A percentile compares a stretch with the other conserved stretches of the same genome.
phyloP scores from a whole-genome alignment of 352 stramenopile species.

The Pythium myriotylum region DNA sequence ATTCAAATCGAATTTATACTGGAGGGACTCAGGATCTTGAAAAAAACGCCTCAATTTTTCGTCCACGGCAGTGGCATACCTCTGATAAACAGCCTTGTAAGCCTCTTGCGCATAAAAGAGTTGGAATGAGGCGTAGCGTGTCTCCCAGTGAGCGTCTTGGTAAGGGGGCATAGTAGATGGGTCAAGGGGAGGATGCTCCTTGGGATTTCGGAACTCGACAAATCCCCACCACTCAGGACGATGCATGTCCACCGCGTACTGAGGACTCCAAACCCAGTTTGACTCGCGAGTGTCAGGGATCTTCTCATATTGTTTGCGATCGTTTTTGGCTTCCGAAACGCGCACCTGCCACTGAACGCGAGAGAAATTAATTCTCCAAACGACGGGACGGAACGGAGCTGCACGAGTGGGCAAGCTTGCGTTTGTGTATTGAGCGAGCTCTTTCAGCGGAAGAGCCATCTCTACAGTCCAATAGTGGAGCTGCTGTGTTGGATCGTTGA shows the following conservation, averaged over 20 bases:
- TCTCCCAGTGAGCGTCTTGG: slow-evolving; percentile 47
- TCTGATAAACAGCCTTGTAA: slow-evolving; percentile 29
- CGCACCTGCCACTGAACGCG: slow-evolving; percentile 78
- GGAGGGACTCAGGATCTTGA: slow-evolving; percentile 10
- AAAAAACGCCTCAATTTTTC: slow-evolving; percentile 43
- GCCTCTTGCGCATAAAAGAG: slow-evolving; percentile 70
- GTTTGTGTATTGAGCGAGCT: slow-evolving; percentile 48
- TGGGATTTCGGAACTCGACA: slow-evolving; percentile 63
- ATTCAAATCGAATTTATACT: not conserved
- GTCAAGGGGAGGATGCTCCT: slow-evolving; percentile 16
- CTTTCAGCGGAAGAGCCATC: slow-evolving; percentile 68
- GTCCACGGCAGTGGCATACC: slow-evolving; percentile 34
- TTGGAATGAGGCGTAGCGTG: slow-evolving; percentile 60
- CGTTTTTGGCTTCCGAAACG: slow-evolving; percentile 20
- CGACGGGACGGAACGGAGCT: slow-evolving; percentile 40
- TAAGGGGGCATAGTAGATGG: slow-evolving; percentile 23
- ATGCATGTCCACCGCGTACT: slow-evolving; percentile 88
- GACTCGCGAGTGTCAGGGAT: slow-evolving; percentile 43
- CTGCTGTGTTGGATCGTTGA: slow-evolving; percentile 64
- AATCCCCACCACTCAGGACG: slow-evolving; percentile 90
- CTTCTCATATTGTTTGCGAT: slow-evolving; percentile 47
- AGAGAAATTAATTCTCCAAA: slow-evolving; percentile 90
- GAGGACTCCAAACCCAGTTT: slow-evolving; percentile 91
- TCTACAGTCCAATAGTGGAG: slow-evolving; percentile 83
- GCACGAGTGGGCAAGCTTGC: slow-evolving; percentile 27